Evolutionary conservation across 2,329 filamentous ascomycete species (phyloP).

Genomic region (Sclerotinia minor): DNA sequence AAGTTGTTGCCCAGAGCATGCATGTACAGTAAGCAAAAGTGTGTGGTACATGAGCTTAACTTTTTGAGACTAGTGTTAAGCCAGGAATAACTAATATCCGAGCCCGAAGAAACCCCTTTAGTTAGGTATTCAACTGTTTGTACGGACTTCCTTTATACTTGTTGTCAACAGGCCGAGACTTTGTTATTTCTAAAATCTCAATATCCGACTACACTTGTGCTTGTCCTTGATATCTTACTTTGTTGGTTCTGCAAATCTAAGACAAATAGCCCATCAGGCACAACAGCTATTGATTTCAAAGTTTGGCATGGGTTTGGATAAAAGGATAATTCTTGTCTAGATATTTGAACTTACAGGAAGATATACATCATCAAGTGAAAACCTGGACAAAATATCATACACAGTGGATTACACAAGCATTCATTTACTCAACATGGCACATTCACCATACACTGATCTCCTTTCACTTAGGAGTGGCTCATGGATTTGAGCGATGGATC

Average conservation of each 20-base stretch:
- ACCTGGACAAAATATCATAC: background rate
- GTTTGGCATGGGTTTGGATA: background rate
- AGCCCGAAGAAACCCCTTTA: background rate
- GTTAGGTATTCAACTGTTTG: background rate
- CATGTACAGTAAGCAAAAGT: slow-evolving; percentile 13
- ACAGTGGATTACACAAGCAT: background rate
- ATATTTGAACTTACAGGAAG: background rate
- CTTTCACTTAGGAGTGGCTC: background rate
- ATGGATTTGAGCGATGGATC: background rate
- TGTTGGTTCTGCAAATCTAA: background rate
- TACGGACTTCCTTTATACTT: too few relatives aligned
- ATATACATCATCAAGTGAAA: background rate
- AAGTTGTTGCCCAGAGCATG: slow-evolving; percentile 13
- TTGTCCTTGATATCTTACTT: background rate
- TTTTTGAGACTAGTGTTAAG: background rate
- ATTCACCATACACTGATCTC: background rate
- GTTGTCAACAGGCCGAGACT: background rate
- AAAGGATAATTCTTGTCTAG: background rate
- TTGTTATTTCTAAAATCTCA: background rate
- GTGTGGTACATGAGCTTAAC: slow-evolving; percentile 12
- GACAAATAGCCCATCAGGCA: too few relatives aligned
- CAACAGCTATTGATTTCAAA: background rate
- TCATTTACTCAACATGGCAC: background rate
- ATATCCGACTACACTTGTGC: background rate
- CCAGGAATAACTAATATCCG: slow-evolving; percentile 4